A percentile compares a stretch with the other conserved stretches of the same genome.
Evolutionary conservation across 1,284 basidiomycete species (phyloP).

Genomic region (Fomitopsis betulina): DNA sequence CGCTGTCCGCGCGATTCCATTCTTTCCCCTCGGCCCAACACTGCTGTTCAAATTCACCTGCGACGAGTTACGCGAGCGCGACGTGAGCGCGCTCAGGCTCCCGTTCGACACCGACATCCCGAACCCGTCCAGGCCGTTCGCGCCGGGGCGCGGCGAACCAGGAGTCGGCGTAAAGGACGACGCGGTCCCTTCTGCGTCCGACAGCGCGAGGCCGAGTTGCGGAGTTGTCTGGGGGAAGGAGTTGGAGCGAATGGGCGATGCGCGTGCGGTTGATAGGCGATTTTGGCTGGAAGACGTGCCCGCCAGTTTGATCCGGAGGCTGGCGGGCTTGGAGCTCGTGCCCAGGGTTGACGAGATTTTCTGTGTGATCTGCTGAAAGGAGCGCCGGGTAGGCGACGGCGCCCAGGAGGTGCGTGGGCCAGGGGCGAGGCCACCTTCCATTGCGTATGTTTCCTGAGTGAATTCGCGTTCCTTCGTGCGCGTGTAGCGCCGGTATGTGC

Average conservation of each 20-base stretch:
- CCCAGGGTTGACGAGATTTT: conserved; percentile 17
- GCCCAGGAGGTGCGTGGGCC: conserved; percentile 19
- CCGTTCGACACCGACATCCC: conserved; percentile 26
- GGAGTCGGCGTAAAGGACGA: conserved; percentile 20
- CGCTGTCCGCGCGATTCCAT: not conserved
- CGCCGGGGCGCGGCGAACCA: conserved; percentile 23
- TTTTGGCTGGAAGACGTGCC: conserved; percentile 16
- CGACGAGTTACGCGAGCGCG: conserved; percentile 60
- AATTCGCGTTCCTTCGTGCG: conserved; percentile 37
- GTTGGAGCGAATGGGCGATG: conserved; percentile 25
- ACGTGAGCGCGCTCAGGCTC: conserved; percentile 31
- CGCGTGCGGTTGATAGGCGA: conserved; percentile 23
- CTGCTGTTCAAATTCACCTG: conserved; percentile 44
- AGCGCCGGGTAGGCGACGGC: conserved; percentile 15
- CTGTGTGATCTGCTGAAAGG: conserved; percentile 16
- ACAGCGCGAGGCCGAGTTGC: conserved; percentile 13
- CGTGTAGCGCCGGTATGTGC: conserved; percentile 42
- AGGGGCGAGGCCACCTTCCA: conserved; percentile 55
- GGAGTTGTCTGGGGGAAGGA: conserved; percentile 15
- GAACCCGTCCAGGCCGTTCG: conserved; percentile 20
- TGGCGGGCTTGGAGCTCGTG: conserved; percentile 6
- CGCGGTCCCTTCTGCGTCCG: conserved; percentile 18
- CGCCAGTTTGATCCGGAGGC: conserved; percentile 18
- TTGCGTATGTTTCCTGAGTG: conserved; percentile 39
- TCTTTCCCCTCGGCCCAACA: not conserved